Evolutionary conservation across 352 stramenopile species (phyloP).

Genomic region (Globisporangium nodosum): DNA sequence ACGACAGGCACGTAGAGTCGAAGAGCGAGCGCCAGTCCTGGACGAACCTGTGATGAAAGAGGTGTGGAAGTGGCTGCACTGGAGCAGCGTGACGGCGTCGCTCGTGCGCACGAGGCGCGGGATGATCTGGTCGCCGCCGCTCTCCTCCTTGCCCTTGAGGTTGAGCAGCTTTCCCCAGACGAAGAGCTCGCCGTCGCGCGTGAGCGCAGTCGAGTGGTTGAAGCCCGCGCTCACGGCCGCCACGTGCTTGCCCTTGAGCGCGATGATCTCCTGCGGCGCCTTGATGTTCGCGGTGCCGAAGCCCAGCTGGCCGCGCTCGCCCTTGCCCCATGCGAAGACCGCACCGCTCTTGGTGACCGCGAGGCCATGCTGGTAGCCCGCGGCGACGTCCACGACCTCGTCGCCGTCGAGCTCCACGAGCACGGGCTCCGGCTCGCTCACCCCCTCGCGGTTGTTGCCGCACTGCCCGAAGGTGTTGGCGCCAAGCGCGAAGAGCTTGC

Average conservation of each 20-base stretch:
- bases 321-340: conserved; percentile 81
- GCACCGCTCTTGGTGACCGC: conserved; percentile 58
- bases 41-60: conserved; percentile 68
- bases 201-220: conserved; percentile 71
- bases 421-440: conserved; percentile 47
- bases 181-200: conserved; percentile 73
- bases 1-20: neutral
- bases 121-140: conserved; percentile 61
- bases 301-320: conserved; percentile 74
- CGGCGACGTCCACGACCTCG: conserved; percentile 60
- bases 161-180: conserved; percentile 84
- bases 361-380: conserved; percentile 76
- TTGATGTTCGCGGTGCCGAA: conserved; percentile 75
- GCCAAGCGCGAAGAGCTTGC: conserved; percentile 73
- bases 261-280: conserved; percentile 68
- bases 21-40: neutral
- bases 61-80: conserved; percentile 85
- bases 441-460: conserved; percentile 50
- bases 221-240: conserved; percentile 72
- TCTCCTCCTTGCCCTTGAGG: conserved; percentile 53
- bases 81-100: conserved; percentile 53
- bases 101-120: conserved; percentile 67
- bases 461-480: conserved; percentile 82
- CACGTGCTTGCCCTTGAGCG: conserved; percentile 64
- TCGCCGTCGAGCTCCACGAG: conserved; percentile 64